Percentiles rank a stretch among this genome's conserved stretches.
These are phyloP conservation scores for Populus deltoides DNA, from an alignment of 345 rosid species.

Conservation along the genomic window DNA sequence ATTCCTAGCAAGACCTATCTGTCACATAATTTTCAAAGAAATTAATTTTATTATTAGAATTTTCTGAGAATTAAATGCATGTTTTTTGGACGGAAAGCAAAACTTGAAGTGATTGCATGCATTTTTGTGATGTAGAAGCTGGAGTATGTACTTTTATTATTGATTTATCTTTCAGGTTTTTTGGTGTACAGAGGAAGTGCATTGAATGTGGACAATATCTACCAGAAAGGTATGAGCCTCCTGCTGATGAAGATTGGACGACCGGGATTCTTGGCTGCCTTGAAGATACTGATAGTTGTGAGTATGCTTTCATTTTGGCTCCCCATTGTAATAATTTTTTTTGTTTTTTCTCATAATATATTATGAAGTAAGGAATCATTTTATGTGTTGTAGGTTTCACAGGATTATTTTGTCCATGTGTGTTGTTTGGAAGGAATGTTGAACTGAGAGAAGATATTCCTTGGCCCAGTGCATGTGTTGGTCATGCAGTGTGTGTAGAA, in stretches of 20 bases:
- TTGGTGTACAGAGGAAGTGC: slow-evolving; percentile 37
- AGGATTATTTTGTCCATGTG: slow-evolving; percentile 78
- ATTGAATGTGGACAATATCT: slow-evolving; percentile 73
- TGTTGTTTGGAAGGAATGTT: slow-evolving; percentile 71
- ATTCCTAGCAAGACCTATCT: too few relatives aligned
- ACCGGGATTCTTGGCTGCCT: slow-evolving; percentile 70
- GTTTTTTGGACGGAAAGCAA: too few relatives aligned
- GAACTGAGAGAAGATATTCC: slow-evolving; percentile 71
- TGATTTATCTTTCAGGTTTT: too few relatives aligned
- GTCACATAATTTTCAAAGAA: too few relatives aligned
- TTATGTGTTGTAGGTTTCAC: slow-evolving; percentile 50
- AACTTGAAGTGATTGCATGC: too few relatives aligned
- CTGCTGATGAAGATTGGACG: slow-evolving; percentile 91
- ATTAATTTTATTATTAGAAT: too few relatives aligned
- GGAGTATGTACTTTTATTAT: too few relatives aligned
- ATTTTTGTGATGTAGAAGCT: too few relatives aligned
- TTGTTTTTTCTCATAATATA: background rate
- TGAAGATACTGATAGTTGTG: slow-evolving; percentile 78
- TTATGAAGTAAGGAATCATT: background rate
- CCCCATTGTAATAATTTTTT: background rate
- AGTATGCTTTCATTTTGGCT: background rate
- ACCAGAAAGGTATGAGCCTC: slow-evolving; percentile 83
- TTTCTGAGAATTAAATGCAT: too few relatives aligned
- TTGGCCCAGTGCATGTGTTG: slow-evolving; percentile 73
- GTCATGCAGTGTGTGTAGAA: slow-evolving; percentile 82